phyloP scores from a whole-genome alignment of 352 stramenopile species.

The Pythium rhizo-oryzae region DNA sequence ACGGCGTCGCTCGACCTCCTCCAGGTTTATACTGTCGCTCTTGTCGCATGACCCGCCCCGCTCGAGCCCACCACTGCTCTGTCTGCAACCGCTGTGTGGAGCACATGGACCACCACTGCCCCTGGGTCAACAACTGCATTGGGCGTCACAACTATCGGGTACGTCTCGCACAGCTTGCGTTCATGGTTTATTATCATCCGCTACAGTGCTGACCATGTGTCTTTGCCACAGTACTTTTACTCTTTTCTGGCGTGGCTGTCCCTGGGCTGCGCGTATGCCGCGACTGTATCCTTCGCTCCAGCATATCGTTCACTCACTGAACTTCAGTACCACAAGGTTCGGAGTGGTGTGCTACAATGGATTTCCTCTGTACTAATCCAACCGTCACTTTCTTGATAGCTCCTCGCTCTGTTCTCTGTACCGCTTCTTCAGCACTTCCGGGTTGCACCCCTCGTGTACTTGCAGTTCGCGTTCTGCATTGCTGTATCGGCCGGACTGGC shows the following conservation, averaged over 20 bases:
- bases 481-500: slow-evolving; percentile 58
- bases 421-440: slow-evolving; percentile 23
- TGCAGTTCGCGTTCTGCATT: slow-evolving; percentile 78
- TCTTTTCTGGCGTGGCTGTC: slow-evolving; percentile 73
- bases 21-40: slow-evolving; percentile 24
- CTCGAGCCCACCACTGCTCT: slow-evolving; percentile 60
- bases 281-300: slow-evolving; percentile 53
- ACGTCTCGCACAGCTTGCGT: neutral
- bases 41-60: slow-evolving; percentile 32
- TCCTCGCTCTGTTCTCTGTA: slow-evolving; percentile 33
- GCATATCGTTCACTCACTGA: slow-evolving; percentile 58
- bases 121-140: slow-evolving; percentile 98
- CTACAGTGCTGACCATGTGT: neutral
- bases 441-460: slow-evolving; percentile 33
- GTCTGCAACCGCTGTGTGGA: slow-evolving; percentile 91
- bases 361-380: neutral
- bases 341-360: neutral
- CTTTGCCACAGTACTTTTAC: slow-evolving; percentile 65
- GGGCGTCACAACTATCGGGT: slow-evolving; percentile 94
- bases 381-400: slow-evolving; percentile 13
- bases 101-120: slow-evolving; percentile 98
- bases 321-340: slow-evolving; percentile 62
- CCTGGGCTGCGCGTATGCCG: slow-evolving; percentile 59
- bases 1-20: neutral
- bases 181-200: no score